Percentiles rank a stretch among this genome's conserved stretches.
phyloP scores from a whole-genome alignment of 225 moss, liverwort and hornwort species.

The Climacium dendroides region DNA sequence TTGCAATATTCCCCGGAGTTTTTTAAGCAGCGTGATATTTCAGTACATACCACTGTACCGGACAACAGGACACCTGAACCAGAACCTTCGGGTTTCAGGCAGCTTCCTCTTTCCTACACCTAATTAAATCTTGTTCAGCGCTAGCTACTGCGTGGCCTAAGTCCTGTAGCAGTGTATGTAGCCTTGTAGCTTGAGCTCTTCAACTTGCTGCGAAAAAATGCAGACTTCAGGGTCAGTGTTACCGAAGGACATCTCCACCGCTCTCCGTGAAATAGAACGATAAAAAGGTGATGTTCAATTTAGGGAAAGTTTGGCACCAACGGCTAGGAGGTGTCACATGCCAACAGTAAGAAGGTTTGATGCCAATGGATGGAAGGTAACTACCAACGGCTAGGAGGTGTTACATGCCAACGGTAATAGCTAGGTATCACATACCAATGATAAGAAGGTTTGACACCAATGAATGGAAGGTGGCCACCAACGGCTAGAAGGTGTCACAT shows the following conservation, averaged over 20 bases:
- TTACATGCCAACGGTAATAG: no score
- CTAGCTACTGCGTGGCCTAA: background rate
- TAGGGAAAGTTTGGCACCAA: no score
- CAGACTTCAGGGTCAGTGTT: background rate
- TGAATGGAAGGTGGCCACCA: background rate
- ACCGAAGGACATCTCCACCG: background rate
- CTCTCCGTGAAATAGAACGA: accelerated
- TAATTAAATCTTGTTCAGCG: background rate
- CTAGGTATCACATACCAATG: no score
- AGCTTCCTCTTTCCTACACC: background rate
- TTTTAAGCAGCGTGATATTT: background rate
- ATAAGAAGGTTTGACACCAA: background rate
- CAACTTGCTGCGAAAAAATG: background rate
- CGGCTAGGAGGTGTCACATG: background rate
- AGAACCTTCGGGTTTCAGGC: background rate
- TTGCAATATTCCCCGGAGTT: background rate
- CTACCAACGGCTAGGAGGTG: background rate
- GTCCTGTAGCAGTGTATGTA: background rate
- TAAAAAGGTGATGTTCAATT: no score
- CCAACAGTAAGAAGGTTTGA: background rate
- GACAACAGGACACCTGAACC: background rate
- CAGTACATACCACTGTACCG: background rate
- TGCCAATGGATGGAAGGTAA: accelerated
- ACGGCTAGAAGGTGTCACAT: no score
- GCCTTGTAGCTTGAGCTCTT: background rate